Percentiles rank a stretch among this genome's conserved stretches.
Conservation (phyloP, 1,139 yeast genomes). For the Eremothecium gossypii region DNA sequence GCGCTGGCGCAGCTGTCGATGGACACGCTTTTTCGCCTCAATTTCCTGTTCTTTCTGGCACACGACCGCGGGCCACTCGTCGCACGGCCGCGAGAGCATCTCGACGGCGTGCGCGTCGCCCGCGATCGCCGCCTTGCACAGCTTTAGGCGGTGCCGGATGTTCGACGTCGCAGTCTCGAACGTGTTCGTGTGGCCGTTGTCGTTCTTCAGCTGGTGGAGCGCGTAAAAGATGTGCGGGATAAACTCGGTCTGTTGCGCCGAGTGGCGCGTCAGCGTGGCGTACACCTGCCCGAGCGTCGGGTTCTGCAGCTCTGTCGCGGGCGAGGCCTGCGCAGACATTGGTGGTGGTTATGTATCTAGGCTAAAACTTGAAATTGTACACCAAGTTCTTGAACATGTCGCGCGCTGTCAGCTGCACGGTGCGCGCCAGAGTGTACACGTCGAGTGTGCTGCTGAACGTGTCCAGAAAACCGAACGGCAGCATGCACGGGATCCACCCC, state of each 20-base stretch:
- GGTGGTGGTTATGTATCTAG: no score
- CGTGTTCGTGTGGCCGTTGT: slow-evolving; percentile 26
- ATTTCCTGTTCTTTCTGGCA: slow-evolving; percentile 20
- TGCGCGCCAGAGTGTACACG: slow-evolving; percentile 53
- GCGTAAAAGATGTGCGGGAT: slow-evolving; percentile 29
- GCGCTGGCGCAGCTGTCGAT: slow-evolving; percentile 6
- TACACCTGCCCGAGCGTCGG: slow-evolving; percentile 4
- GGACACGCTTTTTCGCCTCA: slow-evolving; percentile 18
- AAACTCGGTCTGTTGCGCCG: slow-evolving; percentile 19
- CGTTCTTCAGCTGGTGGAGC: slow-evolving; percentile 24
- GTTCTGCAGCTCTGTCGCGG: not conserved
- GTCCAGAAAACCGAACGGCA: slow-evolving; percentile 89
- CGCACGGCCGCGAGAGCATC: slow-evolving; percentile 20
- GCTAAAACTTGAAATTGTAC: slow-evolving; percentile 41
- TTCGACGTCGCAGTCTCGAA: slow-evolving; percentile 27
- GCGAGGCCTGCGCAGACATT: not conserved
- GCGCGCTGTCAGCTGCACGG: slow-evolving; percentile 62
- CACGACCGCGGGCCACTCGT: slow-evolving; percentile 23
- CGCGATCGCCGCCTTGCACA: slow-evolving; percentile 21
- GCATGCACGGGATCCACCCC: slow-evolving; percentile 98
- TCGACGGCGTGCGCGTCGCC: slow-evolving; percentile 18
- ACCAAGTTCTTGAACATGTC: slow-evolving; percentile 67
- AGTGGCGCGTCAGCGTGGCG: slow-evolving; percentile 3
- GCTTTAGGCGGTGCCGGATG: slow-evolving; percentile 27
- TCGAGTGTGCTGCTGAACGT: slow-evolving; percentile 75